Base-by-base conservation (phyloP, 2,329 filamentous ascomycete species). In the Curvularia spicifera region DNA sequence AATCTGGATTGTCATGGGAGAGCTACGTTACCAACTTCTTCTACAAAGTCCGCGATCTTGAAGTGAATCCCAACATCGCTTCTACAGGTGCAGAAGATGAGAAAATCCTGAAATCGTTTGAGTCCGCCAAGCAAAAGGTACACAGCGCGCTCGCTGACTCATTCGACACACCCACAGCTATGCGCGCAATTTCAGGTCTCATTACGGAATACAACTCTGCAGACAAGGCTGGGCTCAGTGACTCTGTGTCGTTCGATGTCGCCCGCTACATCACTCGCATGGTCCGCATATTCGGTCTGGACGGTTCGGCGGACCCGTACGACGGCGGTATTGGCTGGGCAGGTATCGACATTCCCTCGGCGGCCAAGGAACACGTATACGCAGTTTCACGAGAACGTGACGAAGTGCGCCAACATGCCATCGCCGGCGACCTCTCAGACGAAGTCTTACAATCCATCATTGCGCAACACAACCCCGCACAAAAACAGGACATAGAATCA, bases 211-310 rank as follows among this genome's bases (percentile, higher is more conserved):
- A 89, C 71, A 97, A 97, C 77, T 81, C 79, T 26, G 77, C 79
- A 15, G 71, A 71, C 47, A 71, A 71, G 43, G 56, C 69, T 28
- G 67, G 64, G 6, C 65, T 86, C 1, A 81, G 83, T 5, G 74
- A 80, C 7, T 72, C 77, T 33, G 80, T 82, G 7, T 79, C 82
- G 2, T 76, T 84, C 45, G 80, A 80, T 10, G 75, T 91, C 53
- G 92, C 90, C 6, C 83, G 85, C 51, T 97, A 91, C 88, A 82
- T 97, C 44, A 97, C 93, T 1, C 87, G 87, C 56, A 89, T 97
- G 58, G 87, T 95, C 15, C 89, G 90, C 59, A 91, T 94, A 60
- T 91, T 97, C 60, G 94, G 94, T 40, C 84, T 97, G 0, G 89
- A 93, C 71, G 81, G 85, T 3, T 83, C 58, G 76, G 84, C 69